Base-by-base conservation (phyloP, 768 basidiomycete species). In the Ephemerocybe angulata region DNA sequence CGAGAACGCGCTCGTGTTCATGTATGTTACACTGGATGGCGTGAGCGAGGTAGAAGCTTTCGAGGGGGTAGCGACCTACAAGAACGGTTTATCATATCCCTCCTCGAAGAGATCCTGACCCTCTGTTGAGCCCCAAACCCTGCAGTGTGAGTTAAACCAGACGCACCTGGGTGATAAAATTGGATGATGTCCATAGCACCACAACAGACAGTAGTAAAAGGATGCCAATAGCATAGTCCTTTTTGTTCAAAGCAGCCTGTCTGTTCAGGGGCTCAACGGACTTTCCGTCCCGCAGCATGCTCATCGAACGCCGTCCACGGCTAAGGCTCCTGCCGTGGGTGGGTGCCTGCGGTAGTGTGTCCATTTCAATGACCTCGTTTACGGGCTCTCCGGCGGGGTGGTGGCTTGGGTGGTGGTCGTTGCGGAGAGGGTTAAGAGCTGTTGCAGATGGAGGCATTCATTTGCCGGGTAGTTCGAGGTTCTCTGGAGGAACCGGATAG, bases 41-140 rank as follows among this genome's bases (percentile, higher is more conserved):
- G 50, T 38, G 21, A 22, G 47, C 5, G 17, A 56, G 22, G 17
- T 10, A 37, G 27, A 3, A 33, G 19, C 30, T 37, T 30, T 17
- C 17, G 3, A 31, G 19, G n/a, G 22, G 35, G 25, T 27, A 28
- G 31, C 8, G 31, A 62, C 73, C 59, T 53, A 76, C 94, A 94
- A 74, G 70, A 96, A 98, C 8, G 93, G 93, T 64, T 97, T 98
- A 66, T 87, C 82, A 62, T 86, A 96, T 40, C 90, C 92, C 33
- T 69, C 74, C 44, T 78, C 68, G 58, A 78, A 81, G 25, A 82
- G 63, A 54, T 77, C 73, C 84, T 82, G 55, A 2, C 24, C 50
- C 24, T 12, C 31, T 3, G 33, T 43, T 49, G 6, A 52, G 40
- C 31, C n/a, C 19, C n/a, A 3, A 13, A n/a, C 2, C 15, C 38